phyloP scores from a whole-genome alignment of 805 yeast genomes.

The Blastobotrys terrestris region DNA sequence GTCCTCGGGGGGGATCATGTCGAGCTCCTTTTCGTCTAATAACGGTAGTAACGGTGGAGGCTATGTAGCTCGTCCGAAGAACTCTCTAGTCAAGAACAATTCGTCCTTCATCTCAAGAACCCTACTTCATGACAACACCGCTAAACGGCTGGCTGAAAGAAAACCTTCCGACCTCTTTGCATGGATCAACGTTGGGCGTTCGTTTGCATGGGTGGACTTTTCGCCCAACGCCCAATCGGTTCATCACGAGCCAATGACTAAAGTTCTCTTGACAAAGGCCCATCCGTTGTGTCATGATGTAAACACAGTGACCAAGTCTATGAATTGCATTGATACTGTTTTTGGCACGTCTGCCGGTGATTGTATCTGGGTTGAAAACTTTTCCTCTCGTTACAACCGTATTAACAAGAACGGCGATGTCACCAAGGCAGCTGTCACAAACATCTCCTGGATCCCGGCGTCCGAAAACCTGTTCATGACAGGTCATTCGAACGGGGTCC shows the following conservation, averaged over 20 bases:
- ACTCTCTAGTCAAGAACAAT: constrained; percentile 32
- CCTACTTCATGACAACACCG: constrained; percentile 30
- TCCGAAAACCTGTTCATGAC: constrained; percentile 43
- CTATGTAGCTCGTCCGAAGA: constrained; percentile 29
- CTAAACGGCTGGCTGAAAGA: constrained; percentile 29
- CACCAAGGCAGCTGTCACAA: constrained; percentile 39
- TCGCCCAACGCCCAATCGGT: constrained; percentile 5
- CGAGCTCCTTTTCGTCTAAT: constrained; percentile 2
- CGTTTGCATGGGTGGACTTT: constrained; percentile 31
- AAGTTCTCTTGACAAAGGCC: constrained; percentile 34
- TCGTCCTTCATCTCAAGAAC: constrained; percentile 34
- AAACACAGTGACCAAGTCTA: constrained; percentile 27
- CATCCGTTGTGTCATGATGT: constrained; percentile 37
- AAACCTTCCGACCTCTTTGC: constrained; percentile 22
- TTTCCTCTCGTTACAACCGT: constrained; percentile 42
- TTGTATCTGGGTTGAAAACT: constrained; percentile 53
- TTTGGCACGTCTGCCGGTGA: constrained; percentile 67
- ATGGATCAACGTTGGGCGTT: constrained; percentile 32
- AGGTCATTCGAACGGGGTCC: constrained; percentile 60
- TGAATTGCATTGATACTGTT: constrained; percentile 41
- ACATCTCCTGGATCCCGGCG: constrained; percentile 43
- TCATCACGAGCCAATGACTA: constrained; percentile 34
- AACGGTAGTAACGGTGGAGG: constrained; percentile 1
- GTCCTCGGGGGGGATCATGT: constrained; percentile 2
- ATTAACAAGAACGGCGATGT: constrained; percentile 45